Evolutionary conservation across 2,329 filamentous ascomycete species (phyloP), one percentile per base, ranked within the genome.

Genomic region (Alternaria gansuensis): DNA sequence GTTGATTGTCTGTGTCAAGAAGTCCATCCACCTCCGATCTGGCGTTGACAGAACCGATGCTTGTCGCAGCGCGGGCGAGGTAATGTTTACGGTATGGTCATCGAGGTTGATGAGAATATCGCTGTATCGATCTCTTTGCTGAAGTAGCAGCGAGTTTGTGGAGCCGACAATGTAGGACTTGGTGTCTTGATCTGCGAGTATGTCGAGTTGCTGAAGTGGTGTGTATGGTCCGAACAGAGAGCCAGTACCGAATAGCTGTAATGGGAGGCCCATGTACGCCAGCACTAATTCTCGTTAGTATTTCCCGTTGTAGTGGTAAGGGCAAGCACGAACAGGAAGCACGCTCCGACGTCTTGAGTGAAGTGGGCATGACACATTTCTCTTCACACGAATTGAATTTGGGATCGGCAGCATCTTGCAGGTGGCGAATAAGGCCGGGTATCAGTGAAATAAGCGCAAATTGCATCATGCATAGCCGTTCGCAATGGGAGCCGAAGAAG

Each of bases 151-250:
- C 5, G 93, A 96, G 77, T 99, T 99, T 36, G 95, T 99, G 66
- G 93, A 97, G 63, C 95, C 95, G 57, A 99, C 93, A 53, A 99
- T 90, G 72, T 98, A 99, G 2, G 94, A 97, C 80, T 97, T 98
- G 21, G 95, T 98, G 40, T 92, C 91, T 69, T 92, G 88, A 78
- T 98, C 94, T 51, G 94, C 94, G 39, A 99, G 85, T 68, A 97
- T 85, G 76, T 99, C 94, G 56, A 99, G 87, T 79, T 97, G 93
- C 78, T 99, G 95, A 17, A 99, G 82, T 17, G 95, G 95, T 1
- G 95, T 99, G 74, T 99, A 99, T 0, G 95, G 95, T 3, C 95
- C 94, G 75, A 97, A 98, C 59, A 99, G 85, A 75, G 92, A 95
- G 60, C 95, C 95, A 88, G 93, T 96, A 75, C 93, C 93, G 75